Conservation (phyloP, 495 filamentous ascomycete species). For the Neurospora sp. region DNA sequence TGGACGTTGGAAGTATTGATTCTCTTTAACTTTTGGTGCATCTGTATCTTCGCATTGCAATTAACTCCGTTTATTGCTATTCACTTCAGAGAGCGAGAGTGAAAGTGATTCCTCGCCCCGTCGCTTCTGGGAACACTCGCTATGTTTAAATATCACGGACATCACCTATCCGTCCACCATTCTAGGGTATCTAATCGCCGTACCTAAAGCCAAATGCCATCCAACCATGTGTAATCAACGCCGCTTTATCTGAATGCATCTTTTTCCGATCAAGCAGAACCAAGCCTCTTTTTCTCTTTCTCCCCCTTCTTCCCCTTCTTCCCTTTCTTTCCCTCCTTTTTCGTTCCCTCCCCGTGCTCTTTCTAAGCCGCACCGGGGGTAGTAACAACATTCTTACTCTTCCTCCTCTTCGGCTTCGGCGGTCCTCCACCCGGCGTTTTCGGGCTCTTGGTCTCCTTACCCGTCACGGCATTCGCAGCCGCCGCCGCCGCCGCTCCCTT, state of each 20-base stretch:
- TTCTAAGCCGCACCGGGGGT: slow-evolving; percentile 7
- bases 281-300: no score
- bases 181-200: not conserved
- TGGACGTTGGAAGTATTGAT: not conserved
- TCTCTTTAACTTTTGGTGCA: not conserved
- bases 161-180: not conserved
- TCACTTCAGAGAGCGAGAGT: not conserved
- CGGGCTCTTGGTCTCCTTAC: slow-evolving; percentile 40
- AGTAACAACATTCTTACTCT: slow-evolving; percentile 38
- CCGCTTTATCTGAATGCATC: not conserved
- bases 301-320: no score
- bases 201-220: not conserved
- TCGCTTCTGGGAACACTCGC: not conserved
- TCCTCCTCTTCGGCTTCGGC: slow-evolving; percentile 50
- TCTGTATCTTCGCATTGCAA: not conserved
- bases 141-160: not conserved
- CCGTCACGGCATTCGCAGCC: slow-evolving; percentile 10
- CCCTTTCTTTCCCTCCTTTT: no score
- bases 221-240: not conserved
- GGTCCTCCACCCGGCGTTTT: slow-evolving; percentile 34
- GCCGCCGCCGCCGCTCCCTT: slow-evolving; percentile 5
- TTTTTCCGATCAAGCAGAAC: no score
- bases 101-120: no score
- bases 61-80: not conserved
- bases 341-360: not conserved